Conservation (phyloP, 768 basidiomycete species). For the Podaxis sp. region DNA sequence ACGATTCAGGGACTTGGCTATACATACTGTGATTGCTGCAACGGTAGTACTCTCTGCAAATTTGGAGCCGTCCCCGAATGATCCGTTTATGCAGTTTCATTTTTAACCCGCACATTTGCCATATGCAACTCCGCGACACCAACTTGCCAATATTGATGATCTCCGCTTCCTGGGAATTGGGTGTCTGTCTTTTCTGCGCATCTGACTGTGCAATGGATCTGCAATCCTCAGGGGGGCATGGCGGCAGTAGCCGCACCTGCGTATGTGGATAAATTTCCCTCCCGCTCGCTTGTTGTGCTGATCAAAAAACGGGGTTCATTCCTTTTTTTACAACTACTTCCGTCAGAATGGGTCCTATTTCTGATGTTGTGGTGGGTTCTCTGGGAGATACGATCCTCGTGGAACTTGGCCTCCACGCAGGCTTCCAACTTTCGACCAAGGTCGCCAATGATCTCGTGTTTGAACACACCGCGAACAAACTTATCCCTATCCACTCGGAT, state of each 20-base stretch:
- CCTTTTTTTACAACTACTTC: not conserved
- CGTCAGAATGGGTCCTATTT: constrained; percentile 46
- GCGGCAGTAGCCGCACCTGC: constrained; percentile 38
- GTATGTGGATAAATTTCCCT: constrained; percentile 21
- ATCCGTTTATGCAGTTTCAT: not conserved
- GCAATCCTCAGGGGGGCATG: constrained; percentile 30
- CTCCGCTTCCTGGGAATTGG: not conserved
- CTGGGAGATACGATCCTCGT: constrained; percentile 57
- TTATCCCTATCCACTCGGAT: constrained; percentile 49
- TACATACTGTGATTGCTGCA: constrained; percentile 56
- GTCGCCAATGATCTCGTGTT: constrained; percentile 50
- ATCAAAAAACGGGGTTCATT: not conserved
- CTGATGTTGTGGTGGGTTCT: constrained; percentile 44
- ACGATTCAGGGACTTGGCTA: constrained; percentile 56
- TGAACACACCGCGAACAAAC: constrained; percentile 40
- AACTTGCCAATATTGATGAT: not conserved
- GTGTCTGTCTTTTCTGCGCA: not conserved
- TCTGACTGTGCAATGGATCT: not conserved
- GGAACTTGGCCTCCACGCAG: constrained; percentile 49
- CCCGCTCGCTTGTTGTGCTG: not conserved
- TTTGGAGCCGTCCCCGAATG: constrained; percentile 4
- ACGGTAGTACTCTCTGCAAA: constrained; percentile 37
- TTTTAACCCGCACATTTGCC: constrained; percentile 1
- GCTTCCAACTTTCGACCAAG: constrained; percentile 46
- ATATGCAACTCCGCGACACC: not conserved